Evolutionary conservation across 768 basidiomycete genomes (phyloP).

Genomic region (Mycena rebaudengoi): DNA sequence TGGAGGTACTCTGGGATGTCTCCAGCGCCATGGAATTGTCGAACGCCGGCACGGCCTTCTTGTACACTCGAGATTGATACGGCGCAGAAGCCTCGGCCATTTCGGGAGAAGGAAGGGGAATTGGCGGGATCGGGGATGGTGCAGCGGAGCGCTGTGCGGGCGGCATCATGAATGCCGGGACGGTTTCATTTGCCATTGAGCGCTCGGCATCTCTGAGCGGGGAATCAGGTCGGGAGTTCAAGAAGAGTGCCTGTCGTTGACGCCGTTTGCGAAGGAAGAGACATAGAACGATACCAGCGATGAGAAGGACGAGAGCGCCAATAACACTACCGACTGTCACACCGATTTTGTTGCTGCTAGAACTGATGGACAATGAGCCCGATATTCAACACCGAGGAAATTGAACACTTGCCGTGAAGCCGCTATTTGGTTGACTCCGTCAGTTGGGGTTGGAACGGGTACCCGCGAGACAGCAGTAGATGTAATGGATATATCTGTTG

Average conservation of each 20-base stretch:
- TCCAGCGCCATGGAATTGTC: too few relatives aligned
- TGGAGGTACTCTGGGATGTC: too few relatives aligned
- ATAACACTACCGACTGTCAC: conserved; percentile 3
- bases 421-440: too few relatives aligned
- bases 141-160: not conserved
- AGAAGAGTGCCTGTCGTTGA: conserved; percentile 21
- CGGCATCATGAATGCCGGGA: conserved; percentile 23
- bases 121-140: conserved; percentile 14
- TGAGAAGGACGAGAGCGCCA: conserved; percentile 8
- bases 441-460: too few relatives aligned
- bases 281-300: conserved; percentile 7
- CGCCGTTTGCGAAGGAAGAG: conserved; percentile 26
- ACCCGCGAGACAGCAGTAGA: too few relatives aligned
- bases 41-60: conserved; percentile 18
- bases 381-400: too few relatives aligned
- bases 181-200: not conserved
- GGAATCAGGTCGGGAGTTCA: conserved; percentile 24
- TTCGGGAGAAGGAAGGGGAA: conserved; percentile 8
- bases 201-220: conserved; percentile 19
- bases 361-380: too few relatives aligned
- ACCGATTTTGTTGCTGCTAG: too few relatives aligned
- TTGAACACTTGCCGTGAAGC: too few relatives aligned
- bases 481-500: too few relatives aligned
- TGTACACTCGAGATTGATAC: conserved; percentile 14
- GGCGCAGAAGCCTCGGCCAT: not conserved